Conservation (phyloP, 129 eudicot genomes). For the Flaveria bidentis region DNA sequence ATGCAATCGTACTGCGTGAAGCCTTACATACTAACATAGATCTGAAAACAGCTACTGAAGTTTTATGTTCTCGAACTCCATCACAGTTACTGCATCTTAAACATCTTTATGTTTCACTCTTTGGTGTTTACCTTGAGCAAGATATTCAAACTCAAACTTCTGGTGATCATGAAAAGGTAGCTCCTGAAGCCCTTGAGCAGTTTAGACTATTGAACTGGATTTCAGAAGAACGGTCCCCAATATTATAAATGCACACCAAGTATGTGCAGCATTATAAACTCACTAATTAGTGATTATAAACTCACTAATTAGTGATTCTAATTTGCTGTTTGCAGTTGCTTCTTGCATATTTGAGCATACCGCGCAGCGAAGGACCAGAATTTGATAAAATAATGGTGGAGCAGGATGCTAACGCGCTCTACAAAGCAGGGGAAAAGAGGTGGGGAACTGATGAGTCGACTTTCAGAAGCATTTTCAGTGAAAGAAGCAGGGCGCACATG, state of each 20-base stretch:
- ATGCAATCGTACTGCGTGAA: constrained; percentile 53
- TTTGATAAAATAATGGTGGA: constrained; percentile 53
- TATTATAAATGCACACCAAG: background rate
- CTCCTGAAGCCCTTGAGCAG: background rate
- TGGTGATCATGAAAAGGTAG: constrained; percentile 70
- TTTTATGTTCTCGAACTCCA: constrained; percentile 67
- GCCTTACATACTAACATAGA: constrained; percentile 40
- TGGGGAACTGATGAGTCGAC: constrained; percentile 75
- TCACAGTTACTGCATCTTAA: constrained; percentile 56
- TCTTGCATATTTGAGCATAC: constrained; percentile 53
- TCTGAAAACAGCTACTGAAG: constrained; percentile 63
- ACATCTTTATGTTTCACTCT: constrained; percentile 52
- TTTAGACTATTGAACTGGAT: background rate
- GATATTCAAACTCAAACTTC: constrained; percentile 56
- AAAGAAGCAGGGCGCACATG: constrained; percentile 73
- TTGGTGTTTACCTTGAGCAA: constrained; percentile 67
- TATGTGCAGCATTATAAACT: background rate
- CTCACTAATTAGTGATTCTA: background rate
- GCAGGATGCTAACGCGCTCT: constrained; percentile 67
- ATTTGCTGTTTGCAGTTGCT: constrained; percentile 49
- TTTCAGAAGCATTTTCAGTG: constrained; percentile 61
- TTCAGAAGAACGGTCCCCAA: background rate
- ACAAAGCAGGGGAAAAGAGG: constrained; percentile 83
- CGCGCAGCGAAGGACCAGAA: constrained; percentile 76
- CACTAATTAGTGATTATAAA: too few relatives aligned